A percentile compares a stretch with the other conserved stretches of the same genome.
Conservation (phyloP, 345 rosid genomes). For the Salix purpurea region DNA sequence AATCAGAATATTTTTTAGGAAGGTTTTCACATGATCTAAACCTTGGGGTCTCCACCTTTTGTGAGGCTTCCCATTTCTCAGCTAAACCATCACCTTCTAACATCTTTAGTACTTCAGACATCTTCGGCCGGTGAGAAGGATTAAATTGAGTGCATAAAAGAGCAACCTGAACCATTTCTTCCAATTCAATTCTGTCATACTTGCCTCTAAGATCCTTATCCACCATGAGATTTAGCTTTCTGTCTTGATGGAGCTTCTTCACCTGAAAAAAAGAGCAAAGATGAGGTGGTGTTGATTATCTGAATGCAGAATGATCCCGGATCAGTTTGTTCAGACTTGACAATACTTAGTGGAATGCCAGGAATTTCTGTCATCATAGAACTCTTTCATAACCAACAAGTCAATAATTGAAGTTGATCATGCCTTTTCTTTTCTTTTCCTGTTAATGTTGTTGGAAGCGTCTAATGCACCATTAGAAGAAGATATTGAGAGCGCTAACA, state of each 20-base stretch:
- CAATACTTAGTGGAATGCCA: background rate
- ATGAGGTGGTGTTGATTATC: background rate
- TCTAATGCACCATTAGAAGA: background rate
- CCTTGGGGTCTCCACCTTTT: conserved; percentile 51
- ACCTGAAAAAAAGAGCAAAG: conserved; percentile 44
- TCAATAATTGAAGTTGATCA: background rate
- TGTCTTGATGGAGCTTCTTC: conserved; percentile 82
- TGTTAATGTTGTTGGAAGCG: background rate
- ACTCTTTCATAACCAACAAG: background rate
- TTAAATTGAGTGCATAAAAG: conserved; percentile 72
- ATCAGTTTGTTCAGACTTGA: background rate
- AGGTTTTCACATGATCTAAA: conserved; percentile 38
- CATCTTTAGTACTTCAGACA: conserved; percentile 74
- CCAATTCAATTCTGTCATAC: conserved; percentile 64
- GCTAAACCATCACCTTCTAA: conserved; percentile 83
- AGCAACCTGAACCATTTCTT: conserved; percentile 75
- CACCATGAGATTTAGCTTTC: conserved; percentile 61
- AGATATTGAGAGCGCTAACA: background rate
- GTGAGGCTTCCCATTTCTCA: conserved; percentile 77
- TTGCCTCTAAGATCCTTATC: conserved; percentile 68
- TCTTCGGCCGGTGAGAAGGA: conserved; percentile 69
- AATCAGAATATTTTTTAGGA: conserved; percentile 60
- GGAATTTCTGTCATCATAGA: background rate
- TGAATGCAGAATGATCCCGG: background rate
- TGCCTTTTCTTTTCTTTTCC: background rate